phyloP scores from a whole-genome alignment of 257 asterid species.

The Solanum pinnatisectum region DNA sequence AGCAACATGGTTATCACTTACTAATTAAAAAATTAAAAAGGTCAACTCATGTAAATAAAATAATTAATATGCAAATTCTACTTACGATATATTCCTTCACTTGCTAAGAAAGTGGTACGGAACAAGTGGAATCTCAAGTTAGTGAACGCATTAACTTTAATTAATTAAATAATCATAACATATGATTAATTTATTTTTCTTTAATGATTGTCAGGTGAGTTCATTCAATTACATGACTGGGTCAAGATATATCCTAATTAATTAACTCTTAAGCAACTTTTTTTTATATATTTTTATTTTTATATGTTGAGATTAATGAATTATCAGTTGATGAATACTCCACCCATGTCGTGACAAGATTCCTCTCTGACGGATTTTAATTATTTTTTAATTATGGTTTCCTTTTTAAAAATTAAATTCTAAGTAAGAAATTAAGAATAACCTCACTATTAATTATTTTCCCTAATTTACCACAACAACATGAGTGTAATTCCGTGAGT shows the following conservation, averaged over 20 bases:
- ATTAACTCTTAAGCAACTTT: not conserved
- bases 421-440: not conserved
- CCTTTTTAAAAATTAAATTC: not conserved
- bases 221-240: not conserved
- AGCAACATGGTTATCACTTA: not conserved
- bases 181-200: not conserved
- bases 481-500: too few relatives aligned
- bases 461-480: not conserved
- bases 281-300: not conserved
- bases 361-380: not conserved
- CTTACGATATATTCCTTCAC: not conserved
- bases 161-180: not conserved
- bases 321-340: not conserved
- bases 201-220: not conserved
- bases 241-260: not conserved
- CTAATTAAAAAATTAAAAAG: not conserved
- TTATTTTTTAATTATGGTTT: not conserved
- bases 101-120: slow-evolving; percentile 2
- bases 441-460: not conserved
- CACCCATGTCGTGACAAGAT: not conserved
- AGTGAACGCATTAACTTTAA: not conserved
- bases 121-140: not conserved
- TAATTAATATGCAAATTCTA: not conserved
- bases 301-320: not conserved
- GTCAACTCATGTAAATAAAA: not conserved